phyloP scores from a whole-genome alignment of 305 asterid genomes.

The Solanum aculeatissimum region DNA sequence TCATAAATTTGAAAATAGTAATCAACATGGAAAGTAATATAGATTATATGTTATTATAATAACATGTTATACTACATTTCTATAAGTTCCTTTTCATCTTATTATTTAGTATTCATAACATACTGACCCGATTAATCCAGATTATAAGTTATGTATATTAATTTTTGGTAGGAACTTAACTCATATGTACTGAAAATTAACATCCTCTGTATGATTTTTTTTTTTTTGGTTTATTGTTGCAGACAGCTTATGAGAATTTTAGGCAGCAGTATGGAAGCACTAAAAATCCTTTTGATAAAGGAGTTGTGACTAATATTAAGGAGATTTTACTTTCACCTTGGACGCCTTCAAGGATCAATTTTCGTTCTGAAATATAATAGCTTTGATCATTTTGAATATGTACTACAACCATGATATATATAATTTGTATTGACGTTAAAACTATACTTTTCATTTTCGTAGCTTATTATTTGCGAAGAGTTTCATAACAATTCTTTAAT shows the following conservation, averaged over 20 bases:
- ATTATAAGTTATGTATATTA: neutral
- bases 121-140: neutral
- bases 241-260: conserved; percentile 24
- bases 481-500: neutral
- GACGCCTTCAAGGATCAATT: conserved; percentile 14
- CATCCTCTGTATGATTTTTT: neutral
- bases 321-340: conserved; percentile 8
- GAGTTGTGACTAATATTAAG: conserved; percentile 10
- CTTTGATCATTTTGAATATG: neutral
- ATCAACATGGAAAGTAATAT: neutral
- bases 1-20: neutral
- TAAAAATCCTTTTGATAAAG: conserved; percentile 11
- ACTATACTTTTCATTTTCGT: neutral
- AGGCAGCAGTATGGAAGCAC: conserved; percentile 4
- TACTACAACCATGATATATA: neutral
- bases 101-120: neutral
- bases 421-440: neutral
- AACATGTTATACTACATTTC: neutral
- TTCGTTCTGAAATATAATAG: conserved; percentile 10
- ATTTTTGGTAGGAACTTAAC: neutral
- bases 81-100: neutral
- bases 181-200: neutral
- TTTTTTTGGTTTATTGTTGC: neutral
- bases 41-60: neutral
- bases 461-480: neutral